Conservation (phyloP, 208 protist species). For the Porcisia deanei region DNA sequence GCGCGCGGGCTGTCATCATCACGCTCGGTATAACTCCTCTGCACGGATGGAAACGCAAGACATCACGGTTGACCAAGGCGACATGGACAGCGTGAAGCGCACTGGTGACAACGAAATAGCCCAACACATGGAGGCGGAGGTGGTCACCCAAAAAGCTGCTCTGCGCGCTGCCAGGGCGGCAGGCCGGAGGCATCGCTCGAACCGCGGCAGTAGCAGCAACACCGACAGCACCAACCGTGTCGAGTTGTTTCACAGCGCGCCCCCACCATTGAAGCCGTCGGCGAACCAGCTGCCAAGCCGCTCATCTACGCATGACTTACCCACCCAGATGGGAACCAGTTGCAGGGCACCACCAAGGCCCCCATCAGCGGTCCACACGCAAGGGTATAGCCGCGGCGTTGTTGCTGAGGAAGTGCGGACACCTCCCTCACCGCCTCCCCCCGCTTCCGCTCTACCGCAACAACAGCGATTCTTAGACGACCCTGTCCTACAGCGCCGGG, state of each 20-base stretch:
- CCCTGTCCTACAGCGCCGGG: slow-evolving; percentile 8
- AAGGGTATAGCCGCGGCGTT: not conserved
- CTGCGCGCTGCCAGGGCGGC: not conserved
- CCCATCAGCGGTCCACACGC: not conserved
- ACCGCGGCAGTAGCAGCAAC: not conserved
- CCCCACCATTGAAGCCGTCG: not conserved
- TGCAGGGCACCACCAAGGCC: not conserved
- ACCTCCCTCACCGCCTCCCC: not conserved
- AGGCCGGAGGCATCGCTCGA: not conserved
- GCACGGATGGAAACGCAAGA: not conserved
- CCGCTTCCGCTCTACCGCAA: not conserved
- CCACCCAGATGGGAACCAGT: not conserved
- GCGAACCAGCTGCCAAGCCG: not conserved
- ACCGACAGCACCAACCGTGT: not conserved
- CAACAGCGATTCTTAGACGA: slow-evolving; percentile 11
- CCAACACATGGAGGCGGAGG: not conserved
- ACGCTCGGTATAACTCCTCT: not conserved
- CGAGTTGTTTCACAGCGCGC: not conserved
- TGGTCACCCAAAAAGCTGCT: not conserved
- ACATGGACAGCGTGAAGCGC: not conserved
- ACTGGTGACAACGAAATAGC: not conserved
- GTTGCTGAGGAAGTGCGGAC: not conserved
- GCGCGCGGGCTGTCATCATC: too few species aligned
- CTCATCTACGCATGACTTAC: not conserved
- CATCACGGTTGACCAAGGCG: not conserved